phyloP scores from a whole-genome alignment of 345 rosid genomes.

The Populus ilicifolia region DNA sequence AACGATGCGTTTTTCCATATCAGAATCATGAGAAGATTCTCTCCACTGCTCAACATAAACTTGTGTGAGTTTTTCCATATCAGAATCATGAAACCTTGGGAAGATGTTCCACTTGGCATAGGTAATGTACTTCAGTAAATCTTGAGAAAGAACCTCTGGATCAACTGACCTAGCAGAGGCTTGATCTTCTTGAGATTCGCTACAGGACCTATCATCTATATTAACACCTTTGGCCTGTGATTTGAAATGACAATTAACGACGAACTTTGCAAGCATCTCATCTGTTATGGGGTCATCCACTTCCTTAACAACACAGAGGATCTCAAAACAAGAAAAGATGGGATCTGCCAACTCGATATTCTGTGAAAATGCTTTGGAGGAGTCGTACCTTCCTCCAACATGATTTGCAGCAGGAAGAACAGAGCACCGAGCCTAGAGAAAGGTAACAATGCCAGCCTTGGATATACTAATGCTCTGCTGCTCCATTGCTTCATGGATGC shows the following conservation, averaged over 20 bases:
- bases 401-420: slow-evolving; percentile 99
- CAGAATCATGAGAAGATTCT: slow-evolving; percentile 51
- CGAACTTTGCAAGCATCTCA: slow-evolving; percentile 94
- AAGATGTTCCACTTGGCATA: slow-evolving; percentile 84
- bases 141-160: slow-evolving; percentile 85
- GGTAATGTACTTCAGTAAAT: slow-evolving; percentile 82
- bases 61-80: slow-evolving; percentile 76
- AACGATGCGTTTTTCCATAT: no score
- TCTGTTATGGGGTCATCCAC: slow-evolving; percentile 88
- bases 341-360: slow-evolving; percentile 97
- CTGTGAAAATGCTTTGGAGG: slow-evolving; percentile 81
- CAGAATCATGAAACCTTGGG: slow-evolving; percentile 79
- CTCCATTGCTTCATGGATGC: slow-evolving; percentile 99
- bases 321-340: slow-evolving; percentile 83
- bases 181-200: slow-evolving; percentile 56
- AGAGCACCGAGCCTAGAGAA: slow-evolving; percentile 98
- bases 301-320: slow-evolving; percentile 97
- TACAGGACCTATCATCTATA: slow-evolving; percentile 47
- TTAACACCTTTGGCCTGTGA: slow-evolving; percentile 79
- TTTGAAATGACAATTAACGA: slow-evolving; percentile 84
- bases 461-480: slow-evolving; percentile 99
- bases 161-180: slow-evolving; percentile 51
- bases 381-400: slow-evolving; percentile 95
- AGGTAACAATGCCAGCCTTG: slow-evolving; percentile 94
- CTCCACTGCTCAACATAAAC: slow-evolving; percentile 84